Evolutionary conservation across 805 yeast genomes (phyloP).

Genomic region (Metschnikowia kunwiensis): DNA sequence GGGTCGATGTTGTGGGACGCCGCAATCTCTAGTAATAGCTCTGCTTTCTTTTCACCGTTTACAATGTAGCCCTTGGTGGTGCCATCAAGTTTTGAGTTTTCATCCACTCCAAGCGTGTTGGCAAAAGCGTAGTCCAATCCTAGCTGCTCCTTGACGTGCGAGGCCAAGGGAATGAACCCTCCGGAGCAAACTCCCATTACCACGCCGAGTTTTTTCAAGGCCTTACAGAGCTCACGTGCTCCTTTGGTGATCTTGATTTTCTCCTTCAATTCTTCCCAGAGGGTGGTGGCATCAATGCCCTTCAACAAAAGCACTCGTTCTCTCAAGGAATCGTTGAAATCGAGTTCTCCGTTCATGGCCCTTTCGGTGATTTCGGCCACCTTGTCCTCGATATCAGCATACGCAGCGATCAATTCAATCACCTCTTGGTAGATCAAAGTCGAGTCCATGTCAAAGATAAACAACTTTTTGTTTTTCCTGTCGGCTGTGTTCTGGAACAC

Average conservation of each 20-base stretch:
- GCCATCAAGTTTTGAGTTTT: slow-evolving; percentile 63
- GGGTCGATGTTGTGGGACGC: slow-evolving; percentile 50
- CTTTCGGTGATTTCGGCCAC: slow-evolving; percentile 87
- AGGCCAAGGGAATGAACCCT: slow-evolving; percentile 89
- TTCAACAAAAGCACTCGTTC: slow-evolving; percentile 75
- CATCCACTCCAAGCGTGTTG: slow-evolving; percentile 51
- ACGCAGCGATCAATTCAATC: slow-evolving; percentile 90
- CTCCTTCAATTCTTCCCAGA: slow-evolving; percentile 76
- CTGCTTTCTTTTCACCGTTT: slow-evolving; percentile 81
- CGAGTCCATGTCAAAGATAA: slow-evolving; percentile 97
- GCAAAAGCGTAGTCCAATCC: slow-evolving; percentile 88
- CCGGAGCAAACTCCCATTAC: slow-evolving; percentile 89
- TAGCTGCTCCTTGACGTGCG: slow-evolving; percentile 61
- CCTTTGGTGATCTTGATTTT: slow-evolving; percentile 82
- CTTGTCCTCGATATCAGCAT: slow-evolving; percentile 83
- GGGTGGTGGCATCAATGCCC: slow-evolving; percentile 68
- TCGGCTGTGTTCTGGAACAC: slow-evolving; percentile 27
- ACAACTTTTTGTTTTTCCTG: slow-evolving; percentile 48
- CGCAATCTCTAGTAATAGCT: slow-evolving; percentile 62
- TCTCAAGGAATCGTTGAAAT: slow-evolving; percentile 75
- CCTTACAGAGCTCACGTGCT: slow-evolving; percentile 65
- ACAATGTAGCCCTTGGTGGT: slow-evolving; percentile 76
- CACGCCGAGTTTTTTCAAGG: slow-evolving; percentile 58
- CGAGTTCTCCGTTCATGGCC: slow-evolving; percentile 97
- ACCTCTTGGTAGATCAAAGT: slow-evolving; percentile 95